These are phyloP conservation scores for Vitis riparia DNA, from an alignment of 164 flowering plant species.

Conservation along the genomic window DNA sequence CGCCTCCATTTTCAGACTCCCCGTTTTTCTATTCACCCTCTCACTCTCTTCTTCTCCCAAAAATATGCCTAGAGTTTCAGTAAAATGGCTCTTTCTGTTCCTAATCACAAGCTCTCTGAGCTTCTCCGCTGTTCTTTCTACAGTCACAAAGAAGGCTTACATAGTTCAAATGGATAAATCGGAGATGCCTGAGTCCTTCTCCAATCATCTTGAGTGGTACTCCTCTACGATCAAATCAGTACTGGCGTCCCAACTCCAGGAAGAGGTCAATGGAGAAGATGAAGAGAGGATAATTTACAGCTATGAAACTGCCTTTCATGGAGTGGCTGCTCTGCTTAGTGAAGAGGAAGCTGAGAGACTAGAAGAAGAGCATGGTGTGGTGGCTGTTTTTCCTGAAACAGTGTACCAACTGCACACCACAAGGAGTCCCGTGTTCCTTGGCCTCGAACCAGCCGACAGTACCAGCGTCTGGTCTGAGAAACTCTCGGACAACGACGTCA, in stretches of 20 bases:
- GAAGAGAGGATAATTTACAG: constrained; percentile 63
- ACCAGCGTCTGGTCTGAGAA: constrained; percentile 39
- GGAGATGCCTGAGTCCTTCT: constrained; percentile 50
- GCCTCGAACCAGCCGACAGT: constrained; percentile 46
- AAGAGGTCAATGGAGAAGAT: constrained; percentile 5
- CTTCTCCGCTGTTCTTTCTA: constrained; percentile 11
- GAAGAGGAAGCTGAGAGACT: constrained; percentile 56
- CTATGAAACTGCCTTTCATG: constrained; percentile 75
- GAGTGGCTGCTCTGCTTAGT: constrained; percentile 67
- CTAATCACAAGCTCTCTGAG: constrained; percentile 19
- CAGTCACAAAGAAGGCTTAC: constrained; percentile 47
- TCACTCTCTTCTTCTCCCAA: background rate
- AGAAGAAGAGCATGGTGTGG: constrained; percentile 48
- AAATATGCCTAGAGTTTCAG: constrained; percentile 20
- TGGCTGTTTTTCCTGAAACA: constrained; percentile 56
- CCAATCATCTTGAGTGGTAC: constrained; percentile 69
- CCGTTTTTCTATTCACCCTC: background rate
- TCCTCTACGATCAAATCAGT: constrained; percentile 46
- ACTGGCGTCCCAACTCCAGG: background rate
- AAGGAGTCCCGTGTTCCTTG: constrained; percentile 79
- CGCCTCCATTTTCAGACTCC: too few relatives aligned
- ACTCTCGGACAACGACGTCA: constrained; percentile 46
- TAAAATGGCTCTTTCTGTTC: constrained; percentile 26
- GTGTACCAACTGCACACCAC: constrained; percentile 80
- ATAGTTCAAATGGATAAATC: constrained; percentile 70